Evolutionary conservation across 306 rosid genomes (phyloP).

Genomic region (Quercus robur): DNA sequence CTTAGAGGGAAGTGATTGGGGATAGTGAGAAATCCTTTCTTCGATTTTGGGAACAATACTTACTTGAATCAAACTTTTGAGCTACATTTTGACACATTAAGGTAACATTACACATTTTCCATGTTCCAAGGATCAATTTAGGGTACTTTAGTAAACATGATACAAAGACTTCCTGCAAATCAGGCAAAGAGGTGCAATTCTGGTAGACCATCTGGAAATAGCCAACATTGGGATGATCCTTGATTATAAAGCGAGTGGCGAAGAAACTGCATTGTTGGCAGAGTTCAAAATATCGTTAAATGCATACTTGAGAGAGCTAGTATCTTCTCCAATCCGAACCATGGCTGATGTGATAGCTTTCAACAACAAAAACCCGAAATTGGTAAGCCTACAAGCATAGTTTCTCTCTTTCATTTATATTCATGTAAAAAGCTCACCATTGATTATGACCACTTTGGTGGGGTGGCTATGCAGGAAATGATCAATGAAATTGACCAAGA

Average conservation of each 20-base stretch:
- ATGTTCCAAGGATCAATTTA: not conserved
- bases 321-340: slow-evolving; percentile 43
- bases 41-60: slow-evolving; percentile 14
- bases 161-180: slow-evolving; percentile 2
- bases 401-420: not conserved
- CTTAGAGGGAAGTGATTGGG: slow-evolving; percentile 66
- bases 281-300: slow-evolving; percentile 57
- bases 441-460: not conserved
- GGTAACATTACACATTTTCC: slow-evolving; percentile 36
- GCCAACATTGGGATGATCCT: slow-evolving; percentile 14
- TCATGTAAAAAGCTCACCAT: not conserved
- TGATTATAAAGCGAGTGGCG: slow-evolving; percentile 18
- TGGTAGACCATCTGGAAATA: slow-evolving; percentile 44
- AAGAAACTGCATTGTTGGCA: slow-evolving; percentile 27
- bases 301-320: slow-evolving; percentile 38
- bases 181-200: slow-evolving; percentile 47
- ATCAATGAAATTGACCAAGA: slow-evolving; percentile 21
- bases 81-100: slow-evolving; percentile 40
- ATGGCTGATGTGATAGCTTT: slow-evolving; percentile 51
- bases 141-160: not conserved
- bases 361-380: slow-evolving; percentile 35
- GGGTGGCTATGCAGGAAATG: slow-evolving; percentile 13
- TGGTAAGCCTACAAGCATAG: slow-evolving; percentile 20
- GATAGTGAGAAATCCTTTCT: slow-evolving; percentile 27
- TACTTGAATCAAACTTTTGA: slow-evolving; percentile 26